Evolutionary conservation across 169 alveolate species (phyloP).

Genomic region (Eimeria praecox): DNA sequence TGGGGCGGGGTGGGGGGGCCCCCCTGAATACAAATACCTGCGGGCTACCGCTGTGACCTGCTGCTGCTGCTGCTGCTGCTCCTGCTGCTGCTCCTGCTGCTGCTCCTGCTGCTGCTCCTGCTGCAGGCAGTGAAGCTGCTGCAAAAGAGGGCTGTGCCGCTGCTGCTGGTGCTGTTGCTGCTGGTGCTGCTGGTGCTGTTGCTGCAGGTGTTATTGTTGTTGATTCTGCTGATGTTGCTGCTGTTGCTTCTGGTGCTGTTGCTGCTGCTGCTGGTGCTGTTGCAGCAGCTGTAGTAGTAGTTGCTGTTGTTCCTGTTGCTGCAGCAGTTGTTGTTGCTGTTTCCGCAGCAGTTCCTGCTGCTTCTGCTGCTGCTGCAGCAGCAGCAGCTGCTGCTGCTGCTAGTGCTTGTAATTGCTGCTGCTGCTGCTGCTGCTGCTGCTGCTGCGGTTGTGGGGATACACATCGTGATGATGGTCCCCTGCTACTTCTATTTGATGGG

Average conservation of each 20-base stretch:
- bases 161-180: background rate
- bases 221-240: background rate
- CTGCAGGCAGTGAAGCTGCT: background rate
- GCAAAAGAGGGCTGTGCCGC: background rate
- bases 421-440: background rate
- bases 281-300: background rate
- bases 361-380: background rate
- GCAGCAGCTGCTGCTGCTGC: background rate
- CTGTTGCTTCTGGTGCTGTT: background rate
- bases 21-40: background rate
- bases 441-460: background rate
- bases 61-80: constrained; percentile 3
- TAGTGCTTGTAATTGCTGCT: background rate
- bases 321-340: background rate
- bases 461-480: background rate
- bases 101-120: background rate
- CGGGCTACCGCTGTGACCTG: background rate
- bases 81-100: background rate
- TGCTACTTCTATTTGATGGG: background rate
- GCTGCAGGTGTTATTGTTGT: background rate
- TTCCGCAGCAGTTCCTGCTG: background rate
- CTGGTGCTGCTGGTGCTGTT: background rate
- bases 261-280: background rate
- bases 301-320: background rate
- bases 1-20: background rate